Evolutionary conservation across 2,329 filamentous ascomycete genomes (phyloP).

Genomic region (Trichophyton benhamiae): DNA sequence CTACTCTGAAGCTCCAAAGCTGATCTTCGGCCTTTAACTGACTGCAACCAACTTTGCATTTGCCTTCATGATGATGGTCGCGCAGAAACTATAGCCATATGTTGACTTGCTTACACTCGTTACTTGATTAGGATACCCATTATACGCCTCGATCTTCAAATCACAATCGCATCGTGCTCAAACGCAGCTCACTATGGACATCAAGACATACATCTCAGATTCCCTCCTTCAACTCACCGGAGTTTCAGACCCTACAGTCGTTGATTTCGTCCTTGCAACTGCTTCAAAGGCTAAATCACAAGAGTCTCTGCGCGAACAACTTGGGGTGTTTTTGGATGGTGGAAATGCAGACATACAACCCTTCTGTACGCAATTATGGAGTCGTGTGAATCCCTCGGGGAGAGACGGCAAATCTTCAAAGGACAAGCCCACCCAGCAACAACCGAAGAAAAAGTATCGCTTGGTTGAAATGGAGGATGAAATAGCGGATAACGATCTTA

Average conservation of each 20-base stretch:
- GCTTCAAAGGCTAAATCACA: conserved; percentile 40
- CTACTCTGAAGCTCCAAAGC: neutral
- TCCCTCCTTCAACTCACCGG: conserved; percentile 42
- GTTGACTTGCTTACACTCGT: neutral
- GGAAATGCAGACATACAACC: conserved; percentile 34
- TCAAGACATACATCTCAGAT: conserved; percentile 36
- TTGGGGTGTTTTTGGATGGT: conserved; percentile 40
- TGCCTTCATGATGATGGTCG: neutral
- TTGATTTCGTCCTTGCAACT: conserved; percentile 47
- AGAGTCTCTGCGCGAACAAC: conserved; percentile 38
- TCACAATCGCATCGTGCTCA: neutral
- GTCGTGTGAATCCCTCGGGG: conserved; percentile 18
- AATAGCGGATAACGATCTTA: conserved; percentile 20
- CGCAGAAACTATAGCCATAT: neutral
- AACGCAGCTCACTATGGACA: conserved; percentile 22
- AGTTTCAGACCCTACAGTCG: conserved; percentile 43
- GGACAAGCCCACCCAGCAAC: conserved; percentile 16
- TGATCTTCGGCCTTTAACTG: neutral
- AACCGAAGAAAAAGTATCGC: conserved; percentile 40
- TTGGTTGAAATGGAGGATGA: conserved; percentile 44
- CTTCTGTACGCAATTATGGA: conserved; percentile 39
- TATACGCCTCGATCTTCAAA: neutral
- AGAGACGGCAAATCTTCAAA: conserved; percentile 15
- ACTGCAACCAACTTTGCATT: neutral
- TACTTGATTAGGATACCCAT: neutral